These are phyloP conservation scores for Schizosaccharomyces cryophilus DNA, from an alignment of 805 yeast species.

Conservation along the genomic window DNA sequence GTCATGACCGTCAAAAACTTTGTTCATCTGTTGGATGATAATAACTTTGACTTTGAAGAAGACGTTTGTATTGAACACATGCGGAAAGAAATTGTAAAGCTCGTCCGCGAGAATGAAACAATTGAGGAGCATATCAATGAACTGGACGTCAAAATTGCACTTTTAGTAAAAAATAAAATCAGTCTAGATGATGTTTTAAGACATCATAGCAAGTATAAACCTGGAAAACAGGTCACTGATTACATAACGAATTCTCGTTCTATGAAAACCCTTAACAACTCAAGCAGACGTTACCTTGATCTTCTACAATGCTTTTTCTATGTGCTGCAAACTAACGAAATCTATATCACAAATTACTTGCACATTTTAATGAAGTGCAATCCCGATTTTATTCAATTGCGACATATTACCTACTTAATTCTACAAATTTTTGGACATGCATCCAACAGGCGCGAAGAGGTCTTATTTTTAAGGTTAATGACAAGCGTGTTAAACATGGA, in stretches of 20 bases:
- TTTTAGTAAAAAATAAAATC: constrained; percentile 56
- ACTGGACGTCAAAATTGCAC: constrained; percentile 51
- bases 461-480: constrained; percentile 35
- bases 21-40: constrained; percentile 48
- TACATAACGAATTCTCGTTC: constrained; percentile 15
- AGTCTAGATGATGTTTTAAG: constrained; percentile 41
- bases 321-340: constrained; percentile 60
- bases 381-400: constrained; percentile 14
- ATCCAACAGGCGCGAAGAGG: constrained; percentile 42
- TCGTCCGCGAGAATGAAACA: constrained; percentile 43
- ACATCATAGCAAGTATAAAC: constrained; percentile 14
- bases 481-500: constrained; percentile 14
- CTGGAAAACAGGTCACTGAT: constrained; percentile 4
- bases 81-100: constrained; percentile 44
- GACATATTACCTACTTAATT: constrained; percentile 13
- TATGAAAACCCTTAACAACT: constrained; percentile 16
- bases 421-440: constrained; percentile 16
- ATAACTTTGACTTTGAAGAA: constrained; percentile 47
- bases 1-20: constrained; percentile 51
- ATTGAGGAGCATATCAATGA: constrained; percentile 53
- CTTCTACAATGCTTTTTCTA: constrained; percentile 58
- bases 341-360: constrained; percentile 37
- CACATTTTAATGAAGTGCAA: constrained; percentile 12
- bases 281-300: constrained; percentile 27
- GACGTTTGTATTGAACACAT: constrained; percentile 43